A percentile compares a stretch with the other conserved stretches of the same genome.
These are phyloP conservation scores for Incumbomyces lentus DNA, from an alignment of 2,329 filamentous ascomycete species.

Conservation along the genomic window DNA sequence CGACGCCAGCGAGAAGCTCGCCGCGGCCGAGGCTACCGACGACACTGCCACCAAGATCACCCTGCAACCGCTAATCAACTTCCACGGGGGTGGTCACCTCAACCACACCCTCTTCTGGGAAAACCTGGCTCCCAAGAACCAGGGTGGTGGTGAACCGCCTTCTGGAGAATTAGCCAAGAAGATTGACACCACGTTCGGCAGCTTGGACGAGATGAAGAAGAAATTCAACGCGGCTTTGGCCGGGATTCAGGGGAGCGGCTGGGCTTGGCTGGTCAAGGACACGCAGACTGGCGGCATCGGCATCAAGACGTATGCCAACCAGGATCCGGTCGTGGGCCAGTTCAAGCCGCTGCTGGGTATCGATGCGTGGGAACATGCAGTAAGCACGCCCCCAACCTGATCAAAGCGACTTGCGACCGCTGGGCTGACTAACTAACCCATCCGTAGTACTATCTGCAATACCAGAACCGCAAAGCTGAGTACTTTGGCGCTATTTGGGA, in stretches of 20 bases:
- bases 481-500: constrained; percentile 93
- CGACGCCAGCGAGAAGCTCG: constrained; percentile 57
- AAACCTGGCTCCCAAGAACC: constrained; percentile 52
- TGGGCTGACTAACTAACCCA: neutral
- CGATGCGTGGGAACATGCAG: constrained; percentile 89
- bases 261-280: constrained; percentile 55
- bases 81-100: constrained; percentile 85
- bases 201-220: constrained; percentile 49
- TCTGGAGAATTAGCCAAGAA: constrained; percentile 46
- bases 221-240: constrained; percentile 55
- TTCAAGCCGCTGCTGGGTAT: constrained; percentile 76
- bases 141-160: constrained; percentile 54
- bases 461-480: constrained; percentile 93
- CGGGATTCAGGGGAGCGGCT: constrained; percentile 55
- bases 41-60: constrained; percentile 56
- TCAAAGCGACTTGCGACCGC: too few relatives aligned
- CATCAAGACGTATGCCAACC: constrained; percentile 64
- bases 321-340: constrained; percentile 78
- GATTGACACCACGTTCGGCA: constrained; percentile 51
- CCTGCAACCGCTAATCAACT: constrained; percentile 64
- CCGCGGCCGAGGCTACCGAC: constrained; percentile 43
- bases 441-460: constrained; percentile 54
- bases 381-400: constrained; percentile 7
- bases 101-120: constrained; percentile 88
- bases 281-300: constrained; percentile 46